These are phyloP conservation scores for Phytopythium kandeliae DNA, from an alignment of 352 stramenopile species.

Conservation along the genomic window DNA sequence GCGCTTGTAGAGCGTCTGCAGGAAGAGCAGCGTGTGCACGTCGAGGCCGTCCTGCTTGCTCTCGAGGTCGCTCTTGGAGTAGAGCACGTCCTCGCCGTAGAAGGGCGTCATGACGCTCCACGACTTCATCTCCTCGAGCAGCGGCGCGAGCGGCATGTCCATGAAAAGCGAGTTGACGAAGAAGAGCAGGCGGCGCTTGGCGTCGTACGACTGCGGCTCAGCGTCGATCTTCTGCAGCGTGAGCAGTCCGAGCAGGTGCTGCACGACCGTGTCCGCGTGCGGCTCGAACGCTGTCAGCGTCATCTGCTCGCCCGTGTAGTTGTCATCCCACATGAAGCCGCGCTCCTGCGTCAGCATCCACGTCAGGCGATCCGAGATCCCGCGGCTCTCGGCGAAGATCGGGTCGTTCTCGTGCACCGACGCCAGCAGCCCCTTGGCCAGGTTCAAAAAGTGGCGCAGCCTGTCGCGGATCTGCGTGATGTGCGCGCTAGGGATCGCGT, in stretches of 20 bases:
- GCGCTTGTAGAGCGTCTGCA: conserved; percentile 97
- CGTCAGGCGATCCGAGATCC: conserved; percentile 93
- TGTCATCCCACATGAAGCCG: conserved; percentile 98
- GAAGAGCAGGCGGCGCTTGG: conserved; percentile 93
- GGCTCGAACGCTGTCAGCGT: conserved; percentile 82
- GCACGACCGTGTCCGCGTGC: conserved; percentile 73
- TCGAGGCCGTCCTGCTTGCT: conserved; percentile 93
- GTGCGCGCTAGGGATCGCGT: conserved; percentile 73
- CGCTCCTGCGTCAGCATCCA: conserved; percentile 96
- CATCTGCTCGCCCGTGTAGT: conserved; percentile 95
- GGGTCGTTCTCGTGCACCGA: conserved; percentile 75
- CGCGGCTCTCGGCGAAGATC: conserved; percentile 81
- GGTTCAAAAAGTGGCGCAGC: conserved; percentile 90
- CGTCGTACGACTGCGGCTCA: conserved; percentile 96
- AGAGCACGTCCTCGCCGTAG: conserved; percentile 98
- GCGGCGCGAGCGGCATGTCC: conserved; percentile 96
- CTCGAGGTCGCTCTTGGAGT: conserved; percentile 95
- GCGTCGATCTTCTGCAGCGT: conserved; percentile 96
- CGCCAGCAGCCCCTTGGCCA: conserved; percentile 86
- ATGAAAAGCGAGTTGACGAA: conserved; percentile 99
- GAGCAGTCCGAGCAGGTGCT: conserved; percentile 92
- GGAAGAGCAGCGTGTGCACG: conserved; percentile 80
- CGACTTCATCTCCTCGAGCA: conserved; percentile 97
- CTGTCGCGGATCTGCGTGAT: conserved; percentile 94
- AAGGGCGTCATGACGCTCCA: conserved; percentile 99